These are phyloP conservation scores for Pelargonium citronellum DNA, from an alignment of 441 rosid genomes.

Conservation along the genomic window DNA sequence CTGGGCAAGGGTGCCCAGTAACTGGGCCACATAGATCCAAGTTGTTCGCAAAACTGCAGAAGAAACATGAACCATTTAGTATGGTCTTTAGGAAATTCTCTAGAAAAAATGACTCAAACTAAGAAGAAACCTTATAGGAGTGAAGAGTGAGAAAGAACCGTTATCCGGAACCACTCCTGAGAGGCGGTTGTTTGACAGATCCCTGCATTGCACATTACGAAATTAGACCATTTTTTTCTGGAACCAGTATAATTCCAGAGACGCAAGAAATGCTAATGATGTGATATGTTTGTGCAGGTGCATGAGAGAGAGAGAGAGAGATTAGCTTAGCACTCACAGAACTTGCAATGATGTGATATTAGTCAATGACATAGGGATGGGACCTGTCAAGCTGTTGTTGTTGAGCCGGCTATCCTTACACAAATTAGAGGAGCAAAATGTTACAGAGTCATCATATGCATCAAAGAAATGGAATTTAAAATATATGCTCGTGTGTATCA, in stretches of 20 bases:
- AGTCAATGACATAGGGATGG: slow-evolving; percentile 81
- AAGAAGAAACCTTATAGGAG: slow-evolving; percentile 70
- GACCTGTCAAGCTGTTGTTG: slow-evolving; percentile 80
- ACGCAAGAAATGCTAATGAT: slow-evolving; percentile 1
- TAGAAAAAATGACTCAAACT: slow-evolving; percentile 8
- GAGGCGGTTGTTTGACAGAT: slow-evolving; percentile 82
- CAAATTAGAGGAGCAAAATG: slow-evolving; percentile 25
- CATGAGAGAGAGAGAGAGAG: not conserved
- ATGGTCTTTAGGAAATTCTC: slow-evolving; percentile 7
- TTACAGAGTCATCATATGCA: slow-evolving; percentile 16
- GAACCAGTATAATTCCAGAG: slow-evolving; percentile 10
- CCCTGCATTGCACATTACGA: slow-evolving; percentile 46
- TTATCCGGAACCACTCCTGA: slow-evolving; percentile 85
- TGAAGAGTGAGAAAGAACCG: slow-evolving; percentile 88
- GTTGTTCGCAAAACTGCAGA: slow-evolving; percentile 88
- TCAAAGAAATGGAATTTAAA: not conserved
- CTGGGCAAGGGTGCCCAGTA: slow-evolving; percentile 86
- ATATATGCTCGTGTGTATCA: no score
- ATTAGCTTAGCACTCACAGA: slow-evolving; percentile 48
- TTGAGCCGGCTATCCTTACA: slow-evolving; percentile 83
- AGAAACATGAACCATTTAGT: slow-evolving; percentile 17
- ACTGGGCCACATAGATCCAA: slow-evolving; percentile 83
- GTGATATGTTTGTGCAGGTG: no score
- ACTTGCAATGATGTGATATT: slow-evolving; percentile 76
- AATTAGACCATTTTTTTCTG: slow-evolving; percentile 15